phyloP scores from a whole-genome alignment of 139 green algal genomes.

The Astrephomene gubernaculifera region DNA sequence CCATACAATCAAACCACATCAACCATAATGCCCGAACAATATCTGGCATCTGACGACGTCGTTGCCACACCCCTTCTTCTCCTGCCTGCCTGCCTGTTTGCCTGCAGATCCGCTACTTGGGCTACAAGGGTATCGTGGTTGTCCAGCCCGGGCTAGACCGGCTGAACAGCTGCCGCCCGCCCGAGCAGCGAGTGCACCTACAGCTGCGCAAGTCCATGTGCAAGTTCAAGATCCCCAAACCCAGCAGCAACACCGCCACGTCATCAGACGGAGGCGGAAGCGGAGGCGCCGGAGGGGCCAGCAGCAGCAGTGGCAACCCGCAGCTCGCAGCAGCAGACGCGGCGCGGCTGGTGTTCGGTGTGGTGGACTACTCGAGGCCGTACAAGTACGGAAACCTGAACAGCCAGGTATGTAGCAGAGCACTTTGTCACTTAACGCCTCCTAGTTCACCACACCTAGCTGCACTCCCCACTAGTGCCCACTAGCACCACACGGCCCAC shows the following conservation, averaged over 20 bases:
- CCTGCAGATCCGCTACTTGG: conserved; percentile 15
- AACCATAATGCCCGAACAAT: too few relatives aligned
- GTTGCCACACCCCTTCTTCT: too few relatives aligned
- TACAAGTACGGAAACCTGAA: conserved; percentile 25
- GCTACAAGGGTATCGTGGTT: conserved; percentile 10
- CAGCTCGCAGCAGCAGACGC: not conserved
- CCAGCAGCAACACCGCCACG: not conserved
- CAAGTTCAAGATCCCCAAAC: conserved; percentile 1
- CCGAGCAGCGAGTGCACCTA: not conserved
- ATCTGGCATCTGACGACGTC: too few relatives aligned
- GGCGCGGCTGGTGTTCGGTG: not conserved
- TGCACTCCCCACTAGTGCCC: too few relatives aligned
- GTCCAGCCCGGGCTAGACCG: not conserved
- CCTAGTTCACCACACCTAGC: too few relatives aligned
- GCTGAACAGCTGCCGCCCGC: not conserved
- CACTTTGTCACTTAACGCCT: too few relatives aligned
- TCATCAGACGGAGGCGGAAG: not conserved
- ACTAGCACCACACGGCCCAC: not conserved
- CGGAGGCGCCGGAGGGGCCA: not conserved
- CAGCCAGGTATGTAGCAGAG: conserved; percentile 5
- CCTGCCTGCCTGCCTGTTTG: too few relatives aligned
- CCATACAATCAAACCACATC: too few relatives aligned
- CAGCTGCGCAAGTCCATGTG: conserved; percentile 28
- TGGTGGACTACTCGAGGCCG: conserved; percentile 5
- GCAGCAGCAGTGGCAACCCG: not conserved